A percentile compares a stretch with the other conserved stretches of the same genome.
Evolutionary conservation across 192 early-diverging fungal species (phyloP).

Genomic region (Coemansia sp.): DNA sequence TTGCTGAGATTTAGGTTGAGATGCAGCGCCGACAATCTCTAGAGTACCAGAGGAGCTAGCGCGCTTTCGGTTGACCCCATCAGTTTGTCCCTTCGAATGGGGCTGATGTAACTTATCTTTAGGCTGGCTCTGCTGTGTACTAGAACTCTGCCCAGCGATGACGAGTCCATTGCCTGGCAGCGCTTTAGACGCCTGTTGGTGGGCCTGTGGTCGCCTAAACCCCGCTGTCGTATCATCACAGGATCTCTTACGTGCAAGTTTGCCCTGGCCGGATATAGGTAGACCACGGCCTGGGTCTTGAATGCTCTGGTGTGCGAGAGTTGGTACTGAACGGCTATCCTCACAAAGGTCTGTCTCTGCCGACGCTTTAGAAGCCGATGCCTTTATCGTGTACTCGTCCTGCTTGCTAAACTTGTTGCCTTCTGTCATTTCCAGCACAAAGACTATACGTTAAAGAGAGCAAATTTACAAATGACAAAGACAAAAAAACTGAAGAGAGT

Average conservation of each 20-base stretch:
- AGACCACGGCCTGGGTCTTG: neutral
- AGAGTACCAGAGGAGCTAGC: neutral
- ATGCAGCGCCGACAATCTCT: slow-evolving; percentile 3
- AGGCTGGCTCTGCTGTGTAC: neutral
- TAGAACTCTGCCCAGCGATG: neutral
- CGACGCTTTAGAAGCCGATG: neutral
- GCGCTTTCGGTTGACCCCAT: neutral
- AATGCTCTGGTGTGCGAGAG: neutral
- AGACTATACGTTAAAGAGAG: neutral
- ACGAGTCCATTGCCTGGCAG: neutral
- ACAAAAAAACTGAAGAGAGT: neutral
- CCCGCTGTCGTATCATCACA: neutral
- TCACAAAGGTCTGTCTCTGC: neutral
- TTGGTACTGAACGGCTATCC: neutral
- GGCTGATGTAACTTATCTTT: neutral
- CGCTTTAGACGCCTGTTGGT: neutral
- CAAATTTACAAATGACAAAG: neutral
- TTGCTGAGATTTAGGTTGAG: neutral
- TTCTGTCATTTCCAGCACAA: neutral
- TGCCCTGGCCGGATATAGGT: slow-evolving; percentile 1
- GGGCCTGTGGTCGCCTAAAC: neutral
- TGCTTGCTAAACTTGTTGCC: neutral
- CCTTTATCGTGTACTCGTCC: slow-evolving; percentile 1
- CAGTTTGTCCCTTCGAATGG: neutral
- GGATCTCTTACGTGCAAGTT: neutral